Evolutionary conservation across 2,329 filamentous ascomycete species (phyloP).

Genomic region (Calonectria montana): DNA sequence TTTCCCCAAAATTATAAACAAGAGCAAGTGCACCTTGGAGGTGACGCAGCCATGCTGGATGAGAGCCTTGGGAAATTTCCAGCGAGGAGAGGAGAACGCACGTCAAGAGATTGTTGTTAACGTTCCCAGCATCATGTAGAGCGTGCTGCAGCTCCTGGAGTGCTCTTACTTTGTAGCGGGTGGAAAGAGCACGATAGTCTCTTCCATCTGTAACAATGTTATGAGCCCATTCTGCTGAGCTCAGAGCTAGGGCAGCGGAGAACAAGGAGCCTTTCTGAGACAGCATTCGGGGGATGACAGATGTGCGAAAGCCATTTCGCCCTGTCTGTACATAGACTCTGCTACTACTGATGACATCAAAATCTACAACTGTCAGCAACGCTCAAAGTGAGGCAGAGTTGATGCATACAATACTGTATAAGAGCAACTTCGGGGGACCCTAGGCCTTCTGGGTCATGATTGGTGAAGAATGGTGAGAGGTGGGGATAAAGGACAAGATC

Average conservation of each 20-base stretch:
- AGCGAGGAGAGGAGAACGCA: constrained; percentile 38
- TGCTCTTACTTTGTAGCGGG: constrained; percentile 37
- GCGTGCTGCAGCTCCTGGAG: constrained; percentile 32
- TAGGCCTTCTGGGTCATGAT: not conserved
- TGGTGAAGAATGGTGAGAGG: not conserved
- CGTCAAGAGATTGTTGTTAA: constrained; percentile 36
- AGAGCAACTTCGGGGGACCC: not conserved
- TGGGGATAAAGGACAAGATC: not conserved
- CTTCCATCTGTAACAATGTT: constrained; percentile 23
- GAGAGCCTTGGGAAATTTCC: constrained; percentile 38
- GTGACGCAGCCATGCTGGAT: constrained; percentile 35
- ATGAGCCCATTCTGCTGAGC: constrained; percentile 39
- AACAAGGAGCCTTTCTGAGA: constrained; percentile 29
- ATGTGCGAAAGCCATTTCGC: constrained; percentile 35
- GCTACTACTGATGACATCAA: constrained; percentile 36
- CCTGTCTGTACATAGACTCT: constrained; percentile 39
- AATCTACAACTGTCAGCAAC: constrained; percentile 19
- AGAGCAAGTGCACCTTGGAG: constrained; percentile 39
- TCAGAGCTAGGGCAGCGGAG: constrained; percentile 38
- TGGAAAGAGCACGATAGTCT: constrained; percentile 34
- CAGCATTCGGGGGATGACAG: constrained; percentile 37
- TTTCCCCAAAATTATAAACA: constrained; percentile 31
- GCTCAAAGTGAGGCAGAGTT: too few species aligned
- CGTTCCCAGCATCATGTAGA: constrained; percentile 22
- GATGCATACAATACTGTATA: constrained; percentile 37